Conservation (phyloP, 768 basidiomycete species). For the Gymnopilus dilepis region DNA sequence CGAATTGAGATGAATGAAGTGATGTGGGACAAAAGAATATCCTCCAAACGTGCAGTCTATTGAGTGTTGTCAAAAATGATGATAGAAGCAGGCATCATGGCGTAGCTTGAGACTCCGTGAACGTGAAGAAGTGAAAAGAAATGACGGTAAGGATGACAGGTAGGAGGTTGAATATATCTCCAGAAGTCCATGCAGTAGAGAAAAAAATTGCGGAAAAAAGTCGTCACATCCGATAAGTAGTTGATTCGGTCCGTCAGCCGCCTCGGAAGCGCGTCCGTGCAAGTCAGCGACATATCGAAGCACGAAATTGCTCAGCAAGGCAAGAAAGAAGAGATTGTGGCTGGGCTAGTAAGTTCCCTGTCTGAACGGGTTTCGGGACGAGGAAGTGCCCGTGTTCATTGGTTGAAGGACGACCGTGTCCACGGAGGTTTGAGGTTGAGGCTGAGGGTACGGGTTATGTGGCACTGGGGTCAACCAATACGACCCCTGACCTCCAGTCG, state of each 20-base stretch:
- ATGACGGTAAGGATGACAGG: conserved; percentile 11
- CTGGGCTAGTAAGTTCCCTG: conserved; percentile 22
- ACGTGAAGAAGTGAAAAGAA: neutral
- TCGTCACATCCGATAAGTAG: conserved; percentile 2
- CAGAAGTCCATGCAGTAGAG: conserved; percentile 6
- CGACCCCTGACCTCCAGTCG: conserved; percentile 36
- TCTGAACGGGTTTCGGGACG: conserved; percentile 37
- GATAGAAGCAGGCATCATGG: conserved; percentile 1
- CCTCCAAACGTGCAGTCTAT: neutral
- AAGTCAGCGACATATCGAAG: neutral
- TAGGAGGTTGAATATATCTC: conserved; percentile 4
- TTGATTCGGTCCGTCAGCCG: conserved; percentile 18
- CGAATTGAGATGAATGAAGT: conserved; percentile 7
- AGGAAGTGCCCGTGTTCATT: conserved; percentile 30
- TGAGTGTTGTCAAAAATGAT: conserved; percentile 4
- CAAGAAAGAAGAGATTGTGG: neutral
- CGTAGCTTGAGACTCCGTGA: neutral
- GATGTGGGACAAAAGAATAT: conserved; percentile 17
- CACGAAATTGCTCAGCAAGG: conserved; percentile 4
- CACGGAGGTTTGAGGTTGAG: conserved; percentile 12
- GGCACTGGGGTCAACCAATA: conserved; percentile 38
- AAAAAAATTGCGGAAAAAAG: neutral
- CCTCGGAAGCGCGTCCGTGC: conserved; percentile 4
- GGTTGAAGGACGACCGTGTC: conserved; percentile 31
- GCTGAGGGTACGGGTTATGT: conserved; percentile 16